These are phyloP conservation scores for Ceriops zippeliana DNA, from an alignment of 345 rosid species.

Conservation along the genomic window DNA sequence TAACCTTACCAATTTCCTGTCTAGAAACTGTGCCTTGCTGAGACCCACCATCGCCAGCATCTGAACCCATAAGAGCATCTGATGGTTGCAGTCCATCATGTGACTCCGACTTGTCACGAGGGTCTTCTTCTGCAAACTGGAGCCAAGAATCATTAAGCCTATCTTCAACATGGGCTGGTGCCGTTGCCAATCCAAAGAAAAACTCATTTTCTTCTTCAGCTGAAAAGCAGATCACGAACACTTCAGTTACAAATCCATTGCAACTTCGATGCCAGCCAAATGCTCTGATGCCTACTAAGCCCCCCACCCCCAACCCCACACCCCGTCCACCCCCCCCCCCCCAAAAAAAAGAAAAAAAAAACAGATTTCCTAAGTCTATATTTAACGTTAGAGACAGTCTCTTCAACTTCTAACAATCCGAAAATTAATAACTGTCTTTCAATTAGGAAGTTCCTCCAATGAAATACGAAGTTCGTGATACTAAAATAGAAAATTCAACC, in stretches of 20 bases:
- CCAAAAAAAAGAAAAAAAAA: no score
- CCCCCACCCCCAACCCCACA: background rate
- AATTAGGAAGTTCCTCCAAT: no score
- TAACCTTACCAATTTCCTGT: constrained; percentile 19
- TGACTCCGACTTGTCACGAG: constrained; percentile 38
- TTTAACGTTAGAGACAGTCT: no score
- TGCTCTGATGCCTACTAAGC: background rate
- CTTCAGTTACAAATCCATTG: background rate
- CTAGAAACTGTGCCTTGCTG: constrained; percentile 31
- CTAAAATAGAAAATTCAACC: no score
- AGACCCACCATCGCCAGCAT: constrained; percentile 54
- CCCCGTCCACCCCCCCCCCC: background rate
- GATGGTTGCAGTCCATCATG: constrained; percentile 29
- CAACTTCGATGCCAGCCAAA: background rate
- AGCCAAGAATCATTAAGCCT: constrained; percentile 90
- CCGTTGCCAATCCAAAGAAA: constrained; percentile 97
- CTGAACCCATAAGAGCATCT: constrained; percentile 46
- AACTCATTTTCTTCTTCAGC: constrained; percentile 51
- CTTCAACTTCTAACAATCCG: no score
- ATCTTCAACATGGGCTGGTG: constrained; percentile 95
- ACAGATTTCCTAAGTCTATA: background rate
- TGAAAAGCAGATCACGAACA: background rate
- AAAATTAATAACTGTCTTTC: no score
- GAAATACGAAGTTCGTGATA: no score
- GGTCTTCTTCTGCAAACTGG: constrained; percentile 69